Base-by-base conservation (phyloP, 2,329 filamentous ascomycete genomes). In the Cercospora zeina region DNA sequence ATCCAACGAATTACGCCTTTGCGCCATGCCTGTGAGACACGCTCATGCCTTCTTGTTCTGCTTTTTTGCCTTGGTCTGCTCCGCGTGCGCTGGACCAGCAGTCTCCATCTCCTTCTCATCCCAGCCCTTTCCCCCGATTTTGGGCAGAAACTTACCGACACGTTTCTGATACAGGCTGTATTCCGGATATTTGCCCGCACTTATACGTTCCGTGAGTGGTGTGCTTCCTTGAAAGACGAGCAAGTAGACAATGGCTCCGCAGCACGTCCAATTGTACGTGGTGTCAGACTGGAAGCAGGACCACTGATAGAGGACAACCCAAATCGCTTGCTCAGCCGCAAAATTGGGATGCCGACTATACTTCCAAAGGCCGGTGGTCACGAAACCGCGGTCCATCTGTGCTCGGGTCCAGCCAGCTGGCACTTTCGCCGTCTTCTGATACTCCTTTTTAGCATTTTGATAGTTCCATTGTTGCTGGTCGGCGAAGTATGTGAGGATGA, bases 331-430 rank as follows among this genome's bases (percentile, higher is more conserved):
- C 77, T 99, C 95, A 4, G 90, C 91, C 4, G 90, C 86, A 73
- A 97, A 99, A 76, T 99, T 99, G 53, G 95, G 95, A 75, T 99
- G 96, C 50, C 95, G 85, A 69, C 89, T 93, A 80, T 88, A 92
- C 0, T 87, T 88, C 88, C 90, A 99, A 7, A 99, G 81, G 0
- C 95, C 95, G 4, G 83, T 86, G 8, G 90, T 89, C 67, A 90
- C 83, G 77, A 99, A 99, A 45, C 95, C 95, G 37, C 93, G 89
- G 67, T 97, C 91, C 27, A 99, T 84, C 58, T 96, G 91, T 63
- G 86, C 85, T 68, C 88, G 86, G 0, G 79, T 79, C 74, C 76
- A 81, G 30, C 76, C 76, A 4, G 78, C 75, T 0, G 90, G 86
- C 3, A 93, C 82, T 73, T 89, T 89, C 54, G 86, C 90, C 1